phyloP scores from a whole-genome alignment of 768 basidiomycete species.

The Podaxis pistillaris region DNA sequence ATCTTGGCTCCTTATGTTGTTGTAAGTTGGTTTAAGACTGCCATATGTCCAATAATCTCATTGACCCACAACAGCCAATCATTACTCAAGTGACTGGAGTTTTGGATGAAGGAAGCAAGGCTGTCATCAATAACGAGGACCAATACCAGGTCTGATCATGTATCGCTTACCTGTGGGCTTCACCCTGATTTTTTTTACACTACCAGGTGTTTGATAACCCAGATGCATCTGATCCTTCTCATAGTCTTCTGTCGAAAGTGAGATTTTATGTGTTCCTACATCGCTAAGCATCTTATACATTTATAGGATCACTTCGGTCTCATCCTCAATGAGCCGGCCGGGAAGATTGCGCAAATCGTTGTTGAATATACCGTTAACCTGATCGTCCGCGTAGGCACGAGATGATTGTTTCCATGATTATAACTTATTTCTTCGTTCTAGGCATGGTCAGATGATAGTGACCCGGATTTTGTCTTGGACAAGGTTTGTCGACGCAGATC shows the following conservation, averaged over 20 bases:
- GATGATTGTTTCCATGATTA: not conserved
- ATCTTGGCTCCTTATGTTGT: slow-evolving; percentile 65
- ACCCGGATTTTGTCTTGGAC: slow-evolving; percentile 45
- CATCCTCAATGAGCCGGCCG: slow-evolving; percentile 73
- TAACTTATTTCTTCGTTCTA: slow-evolving; percentile 14
- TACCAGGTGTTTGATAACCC: slow-evolving; percentile 65
- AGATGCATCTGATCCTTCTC: slow-evolving; percentile 69
- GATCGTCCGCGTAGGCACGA: slow-evolving; percentile 45
- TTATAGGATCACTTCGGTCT: slow-evolving; percentile 67
- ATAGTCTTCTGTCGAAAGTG: slow-evolving; percentile 71
- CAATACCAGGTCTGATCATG: slow-evolving; percentile 51
- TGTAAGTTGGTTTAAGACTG: slow-evolving; percentile 28
- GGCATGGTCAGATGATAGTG: slow-evolving; percentile 48
- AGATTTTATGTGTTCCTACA: not conserved
- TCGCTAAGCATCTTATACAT: not conserved
- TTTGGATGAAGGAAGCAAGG: slow-evolving; percentile 61
- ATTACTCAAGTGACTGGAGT: slow-evolving; percentile 54
- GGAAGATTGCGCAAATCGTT: slow-evolving; percentile 67
- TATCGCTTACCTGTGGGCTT: not conserved
- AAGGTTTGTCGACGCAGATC: slow-evolving; percentile 29
- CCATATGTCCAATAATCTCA: not conserved
- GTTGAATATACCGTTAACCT: slow-evolving; percentile 60
- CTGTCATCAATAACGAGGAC: slow-evolving; percentile 67
- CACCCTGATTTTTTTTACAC: not conserved
- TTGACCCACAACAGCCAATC: slow-evolving; percentile 44